phyloP scores from a whole-genome alignment of 495 filamentous ascomycete genomes.

The Annulohypoxylon maeteangense region DNA sequence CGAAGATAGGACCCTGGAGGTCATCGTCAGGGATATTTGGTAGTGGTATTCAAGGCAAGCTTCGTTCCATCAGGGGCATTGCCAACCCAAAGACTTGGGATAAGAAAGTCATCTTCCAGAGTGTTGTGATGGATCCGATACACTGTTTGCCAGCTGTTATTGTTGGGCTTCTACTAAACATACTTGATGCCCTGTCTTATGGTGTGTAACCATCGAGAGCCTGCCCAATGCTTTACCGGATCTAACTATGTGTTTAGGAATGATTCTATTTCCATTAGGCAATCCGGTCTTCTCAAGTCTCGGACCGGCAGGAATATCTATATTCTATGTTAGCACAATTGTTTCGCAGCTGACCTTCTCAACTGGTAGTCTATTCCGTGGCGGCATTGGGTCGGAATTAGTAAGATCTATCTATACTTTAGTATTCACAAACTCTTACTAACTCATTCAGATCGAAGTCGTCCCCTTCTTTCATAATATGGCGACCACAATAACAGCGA shows the following conservation, averaged over 20 bases:
- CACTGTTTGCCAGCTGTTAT: slow-evolving; percentile 84
- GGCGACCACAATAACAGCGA: slow-evolving; percentile 85
- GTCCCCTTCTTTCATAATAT: slow-evolving; percentile 98
- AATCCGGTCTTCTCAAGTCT: slow-evolving; percentile 83
- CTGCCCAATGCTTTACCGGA: background rate
- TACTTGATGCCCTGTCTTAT: slow-evolving; percentile 94
- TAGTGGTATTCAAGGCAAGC: slow-evolving; percentile 14
- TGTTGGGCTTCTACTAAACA: slow-evolving; percentile 88
- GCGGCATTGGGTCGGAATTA: slow-evolving; percentile 96
- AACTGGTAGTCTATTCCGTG: slow-evolving; percentile 86
- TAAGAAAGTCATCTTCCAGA: slow-evolving; percentile 68
- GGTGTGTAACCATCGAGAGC: slow-evolving; percentile 59
- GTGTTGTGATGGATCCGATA: slow-evolving; percentile 71
- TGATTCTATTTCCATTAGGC: slow-evolving; percentile 94
- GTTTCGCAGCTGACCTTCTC: slow-evolving; percentile 95
- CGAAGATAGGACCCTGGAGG: slow-evolving; percentile 4
- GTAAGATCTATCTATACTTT: slow-evolving; percentile 54
- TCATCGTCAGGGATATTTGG: slow-evolving; percentile 14
- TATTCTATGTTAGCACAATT: slow-evolving; percentile 98
- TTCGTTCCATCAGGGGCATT: slow-evolving; percentile 39
- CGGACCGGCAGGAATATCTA: slow-evolving; percentile 93
- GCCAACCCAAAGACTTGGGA: slow-evolving; percentile 79
- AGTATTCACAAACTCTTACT: slow-evolving; percentile 12
- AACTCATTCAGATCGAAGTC: slow-evolving; percentile 77
- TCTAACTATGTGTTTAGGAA: slow-evolving; percentile 61